Base-by-base conservation (phyloP, 163 green algal genomes). In the Scenedesmus sp. region DNA sequence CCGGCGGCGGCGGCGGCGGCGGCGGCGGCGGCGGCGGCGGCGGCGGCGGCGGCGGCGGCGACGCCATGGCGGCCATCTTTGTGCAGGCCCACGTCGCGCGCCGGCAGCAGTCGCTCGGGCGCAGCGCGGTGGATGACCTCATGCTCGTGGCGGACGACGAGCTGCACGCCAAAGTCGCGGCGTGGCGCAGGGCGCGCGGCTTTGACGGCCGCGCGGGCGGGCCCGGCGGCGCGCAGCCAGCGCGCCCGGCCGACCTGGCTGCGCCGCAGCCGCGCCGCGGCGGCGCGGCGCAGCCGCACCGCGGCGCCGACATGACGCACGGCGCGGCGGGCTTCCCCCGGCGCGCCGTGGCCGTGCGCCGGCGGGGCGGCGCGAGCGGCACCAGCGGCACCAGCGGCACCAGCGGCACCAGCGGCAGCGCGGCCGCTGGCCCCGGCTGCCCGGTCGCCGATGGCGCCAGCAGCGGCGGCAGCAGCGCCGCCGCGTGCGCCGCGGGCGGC, bases 121-220 rank as follows among this genome's bases (percentile, higher is more conserved):
- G 62, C 7, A 39, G 26, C 44, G 60, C 63, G 24, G n/a, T 81
- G 2, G 74, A 81, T 60, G 74, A 81, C 28, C 39, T 74, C 4
- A 75, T 75, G 74, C 44, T 75, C 2, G 74, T 81, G 4, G 42
- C 64, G 7, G 74, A 81, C 24, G 74, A 75, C 44, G 62, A 67
- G 33, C 45, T 74, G 28, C 62, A 50, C 39, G 50, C 34, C 15
- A 20, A 56, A 1, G 74, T 74, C 1, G 24, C 5, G n/a, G 63
- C 36, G 1, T 81, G 63, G 63, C 63, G 74, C 51, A 66, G 57
- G 36, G 28, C 51, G 18, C 50, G 63, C 0, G 74, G 63, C 39
- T 74, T 75, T 63, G 63, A 66, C 22, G 15, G 15, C 1, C 18
- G 22, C 6, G 20, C 28, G 15, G 29, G 44, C 4, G 9, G 34